These are phyloP conservation scores for Porosira glacialis DNA, from an alignment of 352 stramenopile genomes.

Conservation along the genomic window DNA sequence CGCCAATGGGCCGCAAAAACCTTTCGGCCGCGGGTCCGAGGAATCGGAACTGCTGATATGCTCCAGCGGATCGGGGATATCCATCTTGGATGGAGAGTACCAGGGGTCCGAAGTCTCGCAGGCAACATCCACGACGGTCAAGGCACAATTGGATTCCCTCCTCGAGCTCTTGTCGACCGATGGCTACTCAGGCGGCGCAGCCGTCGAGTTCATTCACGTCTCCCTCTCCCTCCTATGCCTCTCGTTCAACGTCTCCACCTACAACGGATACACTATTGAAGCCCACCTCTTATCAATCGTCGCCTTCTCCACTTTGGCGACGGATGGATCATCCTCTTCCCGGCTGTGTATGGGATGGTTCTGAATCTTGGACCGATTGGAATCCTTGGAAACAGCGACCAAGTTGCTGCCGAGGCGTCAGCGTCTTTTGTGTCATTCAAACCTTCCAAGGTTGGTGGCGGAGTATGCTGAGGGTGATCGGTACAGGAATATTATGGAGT, in stretches of 20 bases:
- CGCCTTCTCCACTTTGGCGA: conserved; percentile 51
- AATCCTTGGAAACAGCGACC: conserved; percentile 21
- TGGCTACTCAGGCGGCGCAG: conserved; percentile 15
- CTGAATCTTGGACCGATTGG: conserved; percentile 78
- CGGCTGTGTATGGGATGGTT: conserved; percentile 80
- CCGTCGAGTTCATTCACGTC: conserved; percentile 56
- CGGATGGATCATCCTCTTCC: conserved; percentile 60
- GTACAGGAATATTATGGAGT: conserved; percentile 66
- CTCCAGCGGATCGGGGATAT: conserved; percentile 54
- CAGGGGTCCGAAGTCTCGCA: not conserved
- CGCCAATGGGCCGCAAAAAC: conserved; percentile 3
- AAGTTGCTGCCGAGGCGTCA: conserved; percentile 53
- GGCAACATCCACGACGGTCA: conserved; percentile 34
- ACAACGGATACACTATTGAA: conserved; percentile 65
- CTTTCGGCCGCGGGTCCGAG: conserved; percentile 41
- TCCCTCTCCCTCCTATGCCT: conserved; percentile 55
- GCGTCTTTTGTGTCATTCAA: conserved; percentile 75
- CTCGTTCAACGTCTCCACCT: conserved; percentile 51
- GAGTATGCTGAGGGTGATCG: conserved; percentile 58
- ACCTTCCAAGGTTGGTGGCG: conserved; percentile 54
- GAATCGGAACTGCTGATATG: conserved; percentile 47
- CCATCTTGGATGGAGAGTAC: conserved; percentile 35
- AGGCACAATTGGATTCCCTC: conserved; percentile 43
- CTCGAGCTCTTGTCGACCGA: conserved; percentile 30
- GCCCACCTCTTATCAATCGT: conserved; percentile 77